Percentiles rank a stretch among this genome's conserved stretches.
These are phyloP conservation scores for Balansia obtecta DNA, from an alignment of 2,329 filamentous ascomycete genomes.

Conservation along the genomic window DNA sequence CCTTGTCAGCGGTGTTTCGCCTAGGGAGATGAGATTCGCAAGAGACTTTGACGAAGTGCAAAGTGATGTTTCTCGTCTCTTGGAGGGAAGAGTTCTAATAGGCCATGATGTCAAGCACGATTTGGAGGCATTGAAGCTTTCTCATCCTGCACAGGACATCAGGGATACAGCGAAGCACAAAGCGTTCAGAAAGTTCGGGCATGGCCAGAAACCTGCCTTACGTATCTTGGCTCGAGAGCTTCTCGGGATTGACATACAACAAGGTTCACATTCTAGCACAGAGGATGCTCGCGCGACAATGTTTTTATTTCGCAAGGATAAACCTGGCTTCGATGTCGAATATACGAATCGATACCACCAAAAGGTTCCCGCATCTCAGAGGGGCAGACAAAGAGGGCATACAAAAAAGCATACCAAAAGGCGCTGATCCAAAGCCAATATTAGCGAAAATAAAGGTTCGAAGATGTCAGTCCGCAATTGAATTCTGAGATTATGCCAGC, in stretches of 20 bases:
- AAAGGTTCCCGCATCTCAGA: not conserved
- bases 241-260: constrained; percentile 49
- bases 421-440: not conserved
- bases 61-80: constrained; percentile 51
- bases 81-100: constrained; percentile 61
- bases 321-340: constrained; percentile 74
- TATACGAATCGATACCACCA: constrained; percentile 52
- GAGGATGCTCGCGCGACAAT: constrained; percentile 83
- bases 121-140: constrained; percentile 62
- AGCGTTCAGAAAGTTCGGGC: constrained; percentile 56
- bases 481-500: not conserved
- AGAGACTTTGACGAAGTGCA: constrained; percentile 69
- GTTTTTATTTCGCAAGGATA: constrained; percentile 74
- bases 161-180: constrained; percentile 74
- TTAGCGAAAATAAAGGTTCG: too few relatives aligned
- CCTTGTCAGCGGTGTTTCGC: constrained; percentile 67
- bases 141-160: constrained; percentile 65
- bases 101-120: constrained; percentile 78
- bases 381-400: constrained; percentile 18
- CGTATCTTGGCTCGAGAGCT: constrained; percentile 44
- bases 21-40: constrained; percentile 58
- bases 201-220: constrained; percentile 58
- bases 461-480: not conserved
- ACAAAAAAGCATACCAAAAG: constrained; percentile 8
- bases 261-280: constrained; percentile 51